Conservation (phyloP, 192 early-diverging fungal genomes). For the Linnemannia hyalina region DNA sequence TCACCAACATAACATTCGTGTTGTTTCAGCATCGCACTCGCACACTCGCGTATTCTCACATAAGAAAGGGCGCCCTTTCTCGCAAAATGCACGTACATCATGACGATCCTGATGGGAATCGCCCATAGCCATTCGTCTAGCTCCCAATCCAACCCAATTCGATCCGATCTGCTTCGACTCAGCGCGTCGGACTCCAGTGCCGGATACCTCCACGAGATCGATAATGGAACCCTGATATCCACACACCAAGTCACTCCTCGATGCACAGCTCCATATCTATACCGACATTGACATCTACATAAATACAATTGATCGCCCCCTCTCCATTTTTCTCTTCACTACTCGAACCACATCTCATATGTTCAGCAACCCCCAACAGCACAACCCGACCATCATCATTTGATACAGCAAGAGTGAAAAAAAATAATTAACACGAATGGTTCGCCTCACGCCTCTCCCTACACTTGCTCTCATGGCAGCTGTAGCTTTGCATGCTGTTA, state of each 20-base stretch:
- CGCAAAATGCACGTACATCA: background rate
- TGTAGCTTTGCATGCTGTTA: background rate
- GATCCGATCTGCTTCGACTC: background rate
- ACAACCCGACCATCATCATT: background rate
- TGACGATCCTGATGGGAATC: background rate
- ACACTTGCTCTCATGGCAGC: background rate
- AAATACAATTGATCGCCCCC: background rate
- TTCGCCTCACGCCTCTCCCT: background rate
- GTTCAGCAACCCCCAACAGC: background rate
- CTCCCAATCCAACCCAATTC: background rate
- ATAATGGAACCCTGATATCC: background rate
- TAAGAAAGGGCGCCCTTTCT: background rate
- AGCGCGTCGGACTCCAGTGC: background rate
- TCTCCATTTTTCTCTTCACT: background rate
- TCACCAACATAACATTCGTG: background rate
- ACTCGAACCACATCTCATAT: background rate
- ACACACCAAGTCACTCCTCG: background rate
- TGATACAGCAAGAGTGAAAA: background rate
- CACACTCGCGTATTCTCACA: background rate
- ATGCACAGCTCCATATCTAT: no score
- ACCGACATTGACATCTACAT: background rate
- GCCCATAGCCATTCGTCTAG: background rate
- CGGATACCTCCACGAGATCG: background rate
- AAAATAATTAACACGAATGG: background rate
- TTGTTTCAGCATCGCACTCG: background rate